A percentile compares a stretch with the other conserved stretches of the same genome.
Conservation (phyloP, 2,329 filamentous ascomycete species). For the Diaporthe sp. region DNA sequence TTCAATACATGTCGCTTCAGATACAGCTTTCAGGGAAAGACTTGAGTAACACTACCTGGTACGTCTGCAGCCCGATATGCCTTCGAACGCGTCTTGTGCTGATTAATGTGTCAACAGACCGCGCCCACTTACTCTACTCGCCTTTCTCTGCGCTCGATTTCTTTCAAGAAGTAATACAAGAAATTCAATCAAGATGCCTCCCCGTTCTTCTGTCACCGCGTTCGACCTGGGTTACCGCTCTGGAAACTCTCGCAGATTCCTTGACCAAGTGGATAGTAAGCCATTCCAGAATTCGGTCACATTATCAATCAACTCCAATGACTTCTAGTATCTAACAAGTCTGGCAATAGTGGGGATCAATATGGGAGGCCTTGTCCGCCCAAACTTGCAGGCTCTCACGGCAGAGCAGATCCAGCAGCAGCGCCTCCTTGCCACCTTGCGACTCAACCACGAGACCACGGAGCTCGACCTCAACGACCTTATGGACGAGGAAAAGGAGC, state of each 20-base stretch:
- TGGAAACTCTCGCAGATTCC: not conserved
- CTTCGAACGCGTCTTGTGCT: not conserved
- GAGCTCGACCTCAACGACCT: not conserved
- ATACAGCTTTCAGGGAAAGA: not conserved
- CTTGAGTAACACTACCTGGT: not conserved
- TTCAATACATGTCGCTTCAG: not conserved
- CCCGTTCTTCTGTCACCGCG: not conserved
- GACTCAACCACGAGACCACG: not conserved
- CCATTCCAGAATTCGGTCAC: no score
- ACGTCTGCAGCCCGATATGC: not conserved
- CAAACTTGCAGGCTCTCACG: not conserved
- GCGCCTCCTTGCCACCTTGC: not conserved
- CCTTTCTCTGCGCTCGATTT: not conserved
- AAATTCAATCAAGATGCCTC: not conserved
- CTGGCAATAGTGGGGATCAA: not conserved
- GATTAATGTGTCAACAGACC: not conserved
- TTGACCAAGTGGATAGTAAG: slow-evolving; percentile 25
- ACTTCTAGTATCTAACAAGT: not conserved
- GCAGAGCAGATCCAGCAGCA: not conserved
- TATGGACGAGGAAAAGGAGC: not conserved
- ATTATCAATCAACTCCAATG: not conserved
- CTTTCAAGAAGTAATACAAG: not conserved
- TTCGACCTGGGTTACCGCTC: slow-evolving; percentile 4
- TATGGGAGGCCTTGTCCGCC: not conserved
- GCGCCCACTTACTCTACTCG: not conserved